Conservation (phyloP, 306 rosid genomes). For the Herpetospermum pedunculosum region DNA sequence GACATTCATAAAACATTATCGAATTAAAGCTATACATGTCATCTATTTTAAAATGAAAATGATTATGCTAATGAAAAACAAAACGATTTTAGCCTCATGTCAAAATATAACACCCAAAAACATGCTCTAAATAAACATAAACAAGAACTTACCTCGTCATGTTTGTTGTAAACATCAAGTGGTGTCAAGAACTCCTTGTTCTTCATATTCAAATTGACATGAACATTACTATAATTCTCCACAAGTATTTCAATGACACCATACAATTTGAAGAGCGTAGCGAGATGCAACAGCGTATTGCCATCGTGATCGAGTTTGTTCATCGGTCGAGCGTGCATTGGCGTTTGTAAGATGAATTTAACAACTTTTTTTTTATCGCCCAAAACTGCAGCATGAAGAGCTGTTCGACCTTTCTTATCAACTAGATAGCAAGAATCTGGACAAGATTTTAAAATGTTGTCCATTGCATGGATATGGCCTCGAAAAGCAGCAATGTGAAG, state of each 20-base stretch:
- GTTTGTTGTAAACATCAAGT: neutral
- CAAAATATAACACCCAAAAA: no score
- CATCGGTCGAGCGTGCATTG: neutral
- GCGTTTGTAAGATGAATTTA: neutral
- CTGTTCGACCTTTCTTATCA: neutral
- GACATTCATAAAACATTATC: no score
- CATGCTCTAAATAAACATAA: no score
- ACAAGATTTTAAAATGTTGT: neutral
- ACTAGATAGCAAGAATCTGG: neutral
- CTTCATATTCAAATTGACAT: neutral
- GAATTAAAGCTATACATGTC: no score
- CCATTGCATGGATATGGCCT: neutral
- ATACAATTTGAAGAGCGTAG: neutral
- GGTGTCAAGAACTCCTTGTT: neutral
- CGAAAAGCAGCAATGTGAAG: constrained; percentile 1
- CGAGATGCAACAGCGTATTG: neutral
- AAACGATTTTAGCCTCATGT: no score
- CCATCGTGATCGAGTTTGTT: neutral
- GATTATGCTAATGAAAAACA: no score
- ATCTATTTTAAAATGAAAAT: no score
- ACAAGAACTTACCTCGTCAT: neutral
- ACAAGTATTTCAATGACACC: neutral
- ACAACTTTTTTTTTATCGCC: neutral
- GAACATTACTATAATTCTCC: fast-evolving
- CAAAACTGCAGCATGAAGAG: constrained; percentile 2